Conservation (phyloP, 2,329 filamentous ascomycete species). For the Hypoxylon sp. region DNA sequence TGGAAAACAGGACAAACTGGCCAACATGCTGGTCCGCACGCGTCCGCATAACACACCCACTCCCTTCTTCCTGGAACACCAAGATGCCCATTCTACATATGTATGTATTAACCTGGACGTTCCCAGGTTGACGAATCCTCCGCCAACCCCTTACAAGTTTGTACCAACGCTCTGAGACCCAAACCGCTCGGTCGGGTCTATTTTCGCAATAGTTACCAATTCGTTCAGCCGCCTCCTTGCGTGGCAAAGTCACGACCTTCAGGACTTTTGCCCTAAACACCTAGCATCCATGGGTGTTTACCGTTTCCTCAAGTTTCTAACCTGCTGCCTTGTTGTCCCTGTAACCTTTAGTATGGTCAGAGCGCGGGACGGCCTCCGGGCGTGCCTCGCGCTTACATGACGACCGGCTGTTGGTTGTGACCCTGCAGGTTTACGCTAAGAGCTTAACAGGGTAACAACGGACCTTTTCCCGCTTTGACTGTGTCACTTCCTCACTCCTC, state of each 20-base stretch:
- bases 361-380: slow-evolving; percentile 24
- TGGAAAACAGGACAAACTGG: slow-evolving; percentile 18
- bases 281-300: slow-evolving; percentile 7
- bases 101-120: slow-evolving; percentile 27
- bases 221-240: slow-evolving; percentile 27
- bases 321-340: slow-evolving; percentile 20
- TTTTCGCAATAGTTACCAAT: slow-evolving; percentile 15
- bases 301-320: slow-evolving; percentile 11
- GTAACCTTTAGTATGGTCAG: slow-evolving; percentile 24
- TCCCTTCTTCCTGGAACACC: slow-evolving; percentile 17
- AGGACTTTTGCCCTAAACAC: slow-evolving; percentile 11
- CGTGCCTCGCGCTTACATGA: slow-evolving; percentile 43
- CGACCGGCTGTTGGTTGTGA: slow-evolving; percentile 42
- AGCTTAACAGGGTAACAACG: slow-evolving; percentile 36
- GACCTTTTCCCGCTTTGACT: slow-evolving; percentile 47
- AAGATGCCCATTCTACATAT: slow-evolving; percentile 9
- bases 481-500: slow-evolving; percentile 35
- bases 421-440: slow-evolving; percentile 33
- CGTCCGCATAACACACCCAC: slow-evolving; percentile 1
- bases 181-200: slow-evolving; percentile 35
- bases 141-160: slow-evolving; percentile 35
- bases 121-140: slow-evolving; percentile 36
- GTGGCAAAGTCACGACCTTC: slow-evolving; percentile 7
- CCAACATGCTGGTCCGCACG: slow-evolving; percentile 24
- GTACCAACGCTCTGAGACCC: slow-evolving; percentile 29